Evolutionary conservation across 78 protist genomes (phyloP), one percentile per base, ranked within the genome.

Genomic region (Ministeria vibrans): DNA sequence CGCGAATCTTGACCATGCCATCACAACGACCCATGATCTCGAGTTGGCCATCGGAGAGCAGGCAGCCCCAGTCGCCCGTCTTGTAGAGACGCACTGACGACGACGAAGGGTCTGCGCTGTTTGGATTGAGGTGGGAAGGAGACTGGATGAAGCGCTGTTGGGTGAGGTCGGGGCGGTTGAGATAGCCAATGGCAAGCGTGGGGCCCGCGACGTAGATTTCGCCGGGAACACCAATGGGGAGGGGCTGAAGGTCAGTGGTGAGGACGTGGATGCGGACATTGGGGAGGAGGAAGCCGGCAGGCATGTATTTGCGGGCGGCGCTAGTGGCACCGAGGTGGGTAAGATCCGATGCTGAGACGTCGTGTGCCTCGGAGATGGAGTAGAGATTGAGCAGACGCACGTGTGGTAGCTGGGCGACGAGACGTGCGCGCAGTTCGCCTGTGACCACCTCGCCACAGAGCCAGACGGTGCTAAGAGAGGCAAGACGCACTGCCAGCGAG

Each of bases 211-310:
- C 51, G 73, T 46, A 75, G 25, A 88, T 77, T 77, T 88, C 88
- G 53, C 92, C 92, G 2, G 72, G 66, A 27, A 75, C 88, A 0
- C 87, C 87, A 32, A 84, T 27, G 32, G 94, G 91, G 30, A 43
- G 49, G 0, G 69, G 82, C 27, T 30, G 34, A 74, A 45, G 22
- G 74, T 36, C 13, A n/a, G 38, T 51, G 80, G 82, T 82, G 28
- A 89, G 77, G 41, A 89, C 61, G 62, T 46, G 46, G 46, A 41
- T 15, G 23, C 1, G 18, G 38, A 62, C 83, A 53, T 79, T 84
- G n/a, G 70, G 51, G 32, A 75, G n/a, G 22, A 84, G 84, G 46
- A 36, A 13, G 2, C 77, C 78, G 22, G 53, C 42, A 28, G 72
- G n/a, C 39, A 49, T 41, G 44, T 46, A 59, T 46, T 46, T 25